Evolutionary conservation across 208 protist genomes (phyloP).

Genomic region (Leishmania tropica): DNA sequence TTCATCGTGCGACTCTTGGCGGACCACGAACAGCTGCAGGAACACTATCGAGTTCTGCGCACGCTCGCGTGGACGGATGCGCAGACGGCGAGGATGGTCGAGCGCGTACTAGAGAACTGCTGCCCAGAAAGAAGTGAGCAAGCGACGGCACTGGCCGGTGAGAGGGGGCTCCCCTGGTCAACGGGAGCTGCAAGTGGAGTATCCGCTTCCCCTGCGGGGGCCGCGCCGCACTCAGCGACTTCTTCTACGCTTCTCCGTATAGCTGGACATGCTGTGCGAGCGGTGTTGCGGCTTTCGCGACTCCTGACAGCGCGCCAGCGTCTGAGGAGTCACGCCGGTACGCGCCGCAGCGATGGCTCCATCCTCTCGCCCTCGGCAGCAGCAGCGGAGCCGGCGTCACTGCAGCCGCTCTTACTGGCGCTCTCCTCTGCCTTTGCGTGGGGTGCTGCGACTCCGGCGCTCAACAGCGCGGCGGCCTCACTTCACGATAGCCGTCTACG

Average conservation of each 20-base stretch:
- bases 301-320: background rate
- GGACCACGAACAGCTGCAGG: conserved; percentile 10
- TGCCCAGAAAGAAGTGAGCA: too few species aligned
- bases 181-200: background rate
- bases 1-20: conserved; percentile 8
- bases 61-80: background rate
- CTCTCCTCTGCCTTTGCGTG: conserved; percentile 1
- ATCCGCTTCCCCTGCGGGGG: background rate
- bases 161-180: background rate
- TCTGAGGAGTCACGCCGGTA: background rate
- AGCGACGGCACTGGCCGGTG: background rate
- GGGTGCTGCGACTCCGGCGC: background rate
- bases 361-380: background rate
- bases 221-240: background rate
- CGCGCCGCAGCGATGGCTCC: background rate
- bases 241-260: background rate
- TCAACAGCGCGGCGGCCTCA: background rate
- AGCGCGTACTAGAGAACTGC: background rate
- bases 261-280: background rate
- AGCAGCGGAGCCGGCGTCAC: background rate
- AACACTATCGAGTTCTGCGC: background rate
- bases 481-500: background rate
- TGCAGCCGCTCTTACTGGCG: background rate
- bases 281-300: background rate
- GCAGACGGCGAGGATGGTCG: background rate